Conservation (phyloP, 805 yeast genomes). For the Myxozyma geophila region DNA sequence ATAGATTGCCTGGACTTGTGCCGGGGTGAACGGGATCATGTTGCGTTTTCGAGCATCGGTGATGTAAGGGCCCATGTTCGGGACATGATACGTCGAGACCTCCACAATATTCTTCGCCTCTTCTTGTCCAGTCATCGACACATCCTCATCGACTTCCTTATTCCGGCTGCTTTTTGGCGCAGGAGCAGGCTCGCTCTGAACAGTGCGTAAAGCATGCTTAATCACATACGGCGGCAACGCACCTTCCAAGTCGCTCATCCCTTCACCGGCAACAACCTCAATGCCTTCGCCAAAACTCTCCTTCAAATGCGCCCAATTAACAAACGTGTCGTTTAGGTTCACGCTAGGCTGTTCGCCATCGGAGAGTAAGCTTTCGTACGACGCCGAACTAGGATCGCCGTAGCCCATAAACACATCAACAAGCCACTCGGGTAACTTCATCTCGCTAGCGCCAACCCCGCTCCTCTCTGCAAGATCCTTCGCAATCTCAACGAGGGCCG, state of each 20-base stretch:
- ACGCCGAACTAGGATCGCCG: conserved; percentile 41
- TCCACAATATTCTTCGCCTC: conserved; percentile 20
- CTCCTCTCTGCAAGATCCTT: conserved; percentile 12
- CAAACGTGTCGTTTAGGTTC: conserved; percentile 40
- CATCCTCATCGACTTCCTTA: conserved; percentile 5
- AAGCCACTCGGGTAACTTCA: conserved; percentile 47
- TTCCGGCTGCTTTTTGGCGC: conserved; percentile 14
- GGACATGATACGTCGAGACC: conserved; percentile 25
- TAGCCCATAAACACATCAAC: conserved; percentile 44
- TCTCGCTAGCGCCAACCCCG: conserved; percentile 2
- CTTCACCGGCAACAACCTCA: conserved; percentile 20
- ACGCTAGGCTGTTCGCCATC: conserved; percentile 25
- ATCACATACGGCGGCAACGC: conserved; percentile 30
- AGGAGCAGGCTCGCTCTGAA: not conserved
- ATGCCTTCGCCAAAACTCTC: conserved; percentile 31
- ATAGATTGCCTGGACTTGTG: conserved; percentile 43
- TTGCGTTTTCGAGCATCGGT: conserved; percentile 26
- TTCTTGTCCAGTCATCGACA: not conserved
- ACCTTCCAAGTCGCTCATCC: conserved; percentile 20
- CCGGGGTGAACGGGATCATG: conserved; percentile 34
- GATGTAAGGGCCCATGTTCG: conserved; percentile 36
- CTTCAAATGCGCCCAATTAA: conserved; percentile 38
- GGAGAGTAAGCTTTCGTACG: conserved; percentile 20
- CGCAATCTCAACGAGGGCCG: conserved; percentile 35
- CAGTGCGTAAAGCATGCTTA: conserved; percentile 2